Base-by-base conservation (phyloP, 352 stramenopile species). In the Saprolegnia diclina region DNA sequence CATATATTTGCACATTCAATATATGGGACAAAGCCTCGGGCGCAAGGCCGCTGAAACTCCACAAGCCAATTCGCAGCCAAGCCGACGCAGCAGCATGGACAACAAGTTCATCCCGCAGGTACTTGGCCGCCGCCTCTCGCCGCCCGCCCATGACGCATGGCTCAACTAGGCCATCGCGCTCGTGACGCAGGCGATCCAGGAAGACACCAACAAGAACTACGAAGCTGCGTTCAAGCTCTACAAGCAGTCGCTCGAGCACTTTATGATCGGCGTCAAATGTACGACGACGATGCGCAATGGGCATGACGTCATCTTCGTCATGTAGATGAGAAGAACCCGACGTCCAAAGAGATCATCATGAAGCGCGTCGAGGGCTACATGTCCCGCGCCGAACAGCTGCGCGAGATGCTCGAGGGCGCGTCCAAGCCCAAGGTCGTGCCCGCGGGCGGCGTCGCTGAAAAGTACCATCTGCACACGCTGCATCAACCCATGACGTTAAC, bases 361-460 rank as follows among this genome's bases (percentile, higher is more conserved):
- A 92, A 94, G 73, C 81, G 88, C 35, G 87, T 97, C 29, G 82
- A 95, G 68, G 86, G 85, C 4, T 97, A 97, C 74, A 95, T 97
- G 84, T 90, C 85, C 22, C 82, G 89, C 32, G 89, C 89, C 0
- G 88, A 96, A 74, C 86, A 95, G 73, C 73, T 97, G 42, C 86
- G 89, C 42, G 82, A 83, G 46, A 83, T 94, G 74, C 75, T 95
- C 45, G 79, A 92, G 55, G 90, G 91, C 56, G 71, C 72, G 19
- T 76, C 77, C 14, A 79, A 71, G 1, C 77, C 83, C 4, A 87
- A 89, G 65, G 67, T 83, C 5, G 80, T 92, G 14, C 68, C 85
- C 18, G 71, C 82, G 10, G 81, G 75, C 1, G 79, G 79, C 37
- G 79, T 78, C 5, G 81, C 79, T 0, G 87, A 94, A 67, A 95